These are phyloP conservation scores for Senna siamea DNA, from an alignment of 306 rosid species.

Conservation along the genomic window DNA sequence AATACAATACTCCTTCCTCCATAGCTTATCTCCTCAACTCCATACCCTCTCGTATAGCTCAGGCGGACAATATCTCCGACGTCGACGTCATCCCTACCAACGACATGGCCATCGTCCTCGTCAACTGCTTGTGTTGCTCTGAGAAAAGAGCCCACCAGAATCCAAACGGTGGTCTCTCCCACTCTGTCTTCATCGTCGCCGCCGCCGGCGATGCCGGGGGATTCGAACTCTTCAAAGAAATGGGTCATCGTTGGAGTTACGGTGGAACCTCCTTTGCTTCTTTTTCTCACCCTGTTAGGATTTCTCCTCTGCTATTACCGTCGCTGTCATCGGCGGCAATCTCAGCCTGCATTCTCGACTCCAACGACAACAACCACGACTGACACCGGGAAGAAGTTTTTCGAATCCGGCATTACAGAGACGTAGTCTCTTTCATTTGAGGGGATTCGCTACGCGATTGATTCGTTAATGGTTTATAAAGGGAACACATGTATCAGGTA, in stretches of 20 bases:
- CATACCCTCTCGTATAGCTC: slow-evolving; percentile 35
- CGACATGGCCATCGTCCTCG: slow-evolving; percentile 51
- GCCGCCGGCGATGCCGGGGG: background rate
- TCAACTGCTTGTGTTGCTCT: slow-evolving; percentile 69
- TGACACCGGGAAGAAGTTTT: background rate
- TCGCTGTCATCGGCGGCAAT: background rate
- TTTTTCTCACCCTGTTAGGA: slow-evolving; percentile 30
- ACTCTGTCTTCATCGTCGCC: slow-evolving; percentile 14
- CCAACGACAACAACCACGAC: background rate
- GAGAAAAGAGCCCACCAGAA: slow-evolving; percentile 29
- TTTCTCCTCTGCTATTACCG: slow-evolving; percentile 35
- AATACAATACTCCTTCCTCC: slow-evolving; percentile 41
- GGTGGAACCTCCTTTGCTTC: slow-evolving; percentile 47
- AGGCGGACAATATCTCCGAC: slow-evolving; percentile 59
- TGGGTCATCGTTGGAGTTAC: slow-evolving; percentile 59
- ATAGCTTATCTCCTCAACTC: slow-evolving; percentile 55
- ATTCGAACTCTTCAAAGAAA: slow-evolving; percentile 44
- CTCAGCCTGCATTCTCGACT: background rate
- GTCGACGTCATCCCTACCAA: slow-evolving; percentile 36
- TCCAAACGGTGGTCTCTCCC: slow-evolving; percentile 4
- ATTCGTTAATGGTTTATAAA: slow-evolving; percentile 62
- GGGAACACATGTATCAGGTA: too few species aligned
- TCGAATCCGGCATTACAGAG: slow-evolving; percentile 13
- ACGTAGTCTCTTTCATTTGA: slow-evolving; percentile 49
- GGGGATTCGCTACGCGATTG: slow-evolving; percentile 59